phyloP scores from a whole-genome alignment of 2,329 filamentous ascomycete species.

The Xylaria sp. region DNA sequence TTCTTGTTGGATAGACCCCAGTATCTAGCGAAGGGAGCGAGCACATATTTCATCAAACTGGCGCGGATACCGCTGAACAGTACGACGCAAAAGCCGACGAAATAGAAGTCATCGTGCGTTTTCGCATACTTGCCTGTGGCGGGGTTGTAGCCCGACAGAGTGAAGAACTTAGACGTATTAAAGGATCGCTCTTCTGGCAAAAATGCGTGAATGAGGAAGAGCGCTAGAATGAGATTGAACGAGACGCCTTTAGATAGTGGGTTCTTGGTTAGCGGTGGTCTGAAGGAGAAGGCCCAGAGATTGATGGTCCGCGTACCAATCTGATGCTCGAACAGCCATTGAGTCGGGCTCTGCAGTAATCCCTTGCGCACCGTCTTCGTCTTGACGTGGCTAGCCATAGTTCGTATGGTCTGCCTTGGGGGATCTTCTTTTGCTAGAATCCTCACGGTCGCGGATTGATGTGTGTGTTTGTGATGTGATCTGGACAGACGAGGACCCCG shows the following conservation, averaged over 20 bases:
- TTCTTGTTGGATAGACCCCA: slow-evolving; percentile 80
- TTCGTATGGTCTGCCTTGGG: neutral
- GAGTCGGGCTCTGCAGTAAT: slow-evolving; percentile 24
- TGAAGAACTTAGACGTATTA: slow-evolving; percentile 86
- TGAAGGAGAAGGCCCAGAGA: neutral
- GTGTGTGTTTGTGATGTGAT: slow-evolving; percentile 12
- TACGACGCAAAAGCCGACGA: slow-evolving; percentile 79
- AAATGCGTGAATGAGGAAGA: slow-evolving; percentile 79
- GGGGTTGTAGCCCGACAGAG: slow-evolving; percentile 81
- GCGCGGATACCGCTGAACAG: slow-evolving; percentile 87
- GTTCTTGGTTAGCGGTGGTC: slow-evolving; percentile 19
- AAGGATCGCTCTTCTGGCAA: slow-evolving; percentile 79
- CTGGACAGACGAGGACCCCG: slow-evolving; percentile 10
- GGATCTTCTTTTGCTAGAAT: neutral
- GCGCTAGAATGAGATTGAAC: slow-evolving; percentile 80
- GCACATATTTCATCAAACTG: slow-evolving; percentile 84
- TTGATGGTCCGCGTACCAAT: slow-evolving; percentile 29
- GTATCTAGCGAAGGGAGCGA: slow-evolving; percentile 77
- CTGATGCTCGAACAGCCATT: slow-evolving; percentile 35
- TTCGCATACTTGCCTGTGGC: slow-evolving; percentile 74
- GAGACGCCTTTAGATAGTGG: slow-evolving; percentile 74
- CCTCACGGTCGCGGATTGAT: slow-evolving; percentile 16
- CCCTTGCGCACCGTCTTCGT: slow-evolving; percentile 23
- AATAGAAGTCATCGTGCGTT: slow-evolving; percentile 80
- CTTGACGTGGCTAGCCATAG: slow-evolving; percentile 29